These are phyloP conservation scores for Bipolaris cookei DNA, from an alignment of 2,329 filamentous ascomycete species.

Conservation along the genomic window DNA sequence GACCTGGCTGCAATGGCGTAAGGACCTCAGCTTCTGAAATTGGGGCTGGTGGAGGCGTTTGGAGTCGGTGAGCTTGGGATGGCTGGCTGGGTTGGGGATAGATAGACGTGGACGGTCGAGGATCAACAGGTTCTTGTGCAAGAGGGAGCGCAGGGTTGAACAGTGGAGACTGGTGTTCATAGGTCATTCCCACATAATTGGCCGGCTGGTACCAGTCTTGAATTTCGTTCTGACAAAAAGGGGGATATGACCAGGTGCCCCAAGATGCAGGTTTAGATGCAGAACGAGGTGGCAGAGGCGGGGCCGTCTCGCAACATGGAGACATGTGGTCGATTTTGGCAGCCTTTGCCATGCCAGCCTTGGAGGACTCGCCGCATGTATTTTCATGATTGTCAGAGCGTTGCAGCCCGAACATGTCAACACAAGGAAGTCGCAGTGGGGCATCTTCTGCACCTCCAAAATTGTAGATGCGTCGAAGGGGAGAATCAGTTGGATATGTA, in stretches of 20 bases:
- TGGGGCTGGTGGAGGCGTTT: constrained; percentile 28
- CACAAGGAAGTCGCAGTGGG: constrained; percentile 2
- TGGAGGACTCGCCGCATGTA: not conserved
- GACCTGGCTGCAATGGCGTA: constrained; percentile 23
- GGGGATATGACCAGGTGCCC: constrained; percentile 10
- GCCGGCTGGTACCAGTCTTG: constrained; percentile 10
- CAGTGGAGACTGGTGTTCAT: constrained; percentile 14
- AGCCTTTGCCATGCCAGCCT: not conserved
- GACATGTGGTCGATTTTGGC: not conserved
- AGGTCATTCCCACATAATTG: constrained; percentile 17
- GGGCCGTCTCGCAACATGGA: constrained; percentile 7
- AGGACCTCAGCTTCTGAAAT: constrained; percentile 13
- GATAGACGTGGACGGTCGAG: not conserved
- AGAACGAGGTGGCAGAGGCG: constrained; percentile 29
- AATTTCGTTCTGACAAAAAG: constrained; percentile 15
- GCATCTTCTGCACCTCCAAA: not conserved
- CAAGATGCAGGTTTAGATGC: constrained; percentile 18
- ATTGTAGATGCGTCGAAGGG: constrained; percentile 1
- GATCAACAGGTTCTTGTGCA: constrained; percentile 8
- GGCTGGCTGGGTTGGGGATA: not conserved
- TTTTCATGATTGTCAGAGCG: not conserved
- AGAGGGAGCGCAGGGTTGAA: constrained; percentile 18
- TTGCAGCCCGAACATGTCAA: constrained; percentile 2
- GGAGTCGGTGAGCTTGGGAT: constrained; percentile 19
- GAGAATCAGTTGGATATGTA: not conserved